Conservation (phyloP, 306 rosid genomes). For the Astragalus membranaceus region DNA sequence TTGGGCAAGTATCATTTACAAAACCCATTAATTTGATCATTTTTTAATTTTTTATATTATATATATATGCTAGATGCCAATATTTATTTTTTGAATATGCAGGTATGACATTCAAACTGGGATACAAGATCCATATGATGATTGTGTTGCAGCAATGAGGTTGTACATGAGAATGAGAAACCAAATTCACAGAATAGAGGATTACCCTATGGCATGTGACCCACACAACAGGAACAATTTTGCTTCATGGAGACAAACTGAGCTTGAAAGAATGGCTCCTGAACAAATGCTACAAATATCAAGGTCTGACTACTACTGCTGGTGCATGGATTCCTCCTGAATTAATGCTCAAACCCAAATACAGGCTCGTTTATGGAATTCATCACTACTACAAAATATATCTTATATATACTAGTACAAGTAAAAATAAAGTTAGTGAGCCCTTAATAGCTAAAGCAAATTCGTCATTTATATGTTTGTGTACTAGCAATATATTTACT, state of each 20-base stretch:
- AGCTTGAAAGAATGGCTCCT: constrained; percentile 80
- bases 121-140: constrained; percentile 80
- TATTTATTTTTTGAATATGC: neutral
- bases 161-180: constrained; percentile 76
- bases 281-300: constrained; percentile 77
- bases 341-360: neutral
- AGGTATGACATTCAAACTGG: constrained; percentile 92
- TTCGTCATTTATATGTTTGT: too few species aligned
- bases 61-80: too few species aligned
- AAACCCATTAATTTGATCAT: too few species aligned
- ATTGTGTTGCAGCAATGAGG: constrained; percentile 80
- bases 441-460: too few species aligned
- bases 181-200: constrained; percentile 56
- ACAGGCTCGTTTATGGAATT: neutral
- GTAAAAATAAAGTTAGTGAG: neutral
- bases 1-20: constrained; percentile 53
- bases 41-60: too few species aligned
- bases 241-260: constrained; percentile 64
- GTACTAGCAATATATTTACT: too few species aligned
- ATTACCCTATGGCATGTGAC: constrained; percentile 60
- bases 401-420: neutral
- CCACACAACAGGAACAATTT: constrained; percentile 67
- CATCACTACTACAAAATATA: neutral
- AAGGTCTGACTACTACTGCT: constrained; percentile 88
- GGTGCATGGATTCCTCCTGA: constrained; percentile 77